phyloP scores from a whole-genome alignment of 2,329 filamentous ascomycete genomes.

The Claviceps digitariae region DNA sequence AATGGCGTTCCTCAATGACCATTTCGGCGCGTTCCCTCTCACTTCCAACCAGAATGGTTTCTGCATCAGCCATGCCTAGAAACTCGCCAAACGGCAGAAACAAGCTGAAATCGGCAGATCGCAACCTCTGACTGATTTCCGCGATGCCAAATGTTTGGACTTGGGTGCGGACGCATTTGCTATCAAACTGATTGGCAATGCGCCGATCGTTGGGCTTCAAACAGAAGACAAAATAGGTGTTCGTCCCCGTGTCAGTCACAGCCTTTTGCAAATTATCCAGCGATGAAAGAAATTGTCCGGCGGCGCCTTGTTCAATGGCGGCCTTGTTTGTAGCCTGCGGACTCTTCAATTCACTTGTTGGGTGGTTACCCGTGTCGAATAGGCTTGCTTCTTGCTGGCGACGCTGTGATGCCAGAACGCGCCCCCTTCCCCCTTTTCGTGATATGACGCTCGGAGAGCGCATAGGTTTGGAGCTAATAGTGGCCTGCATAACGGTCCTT shows the following conservation, averaged over 20 bases:
- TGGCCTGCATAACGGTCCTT: conserved; percentile 85
- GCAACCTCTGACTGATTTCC: conserved; percentile 85
- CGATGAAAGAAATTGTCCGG: conserved; percentile 80
- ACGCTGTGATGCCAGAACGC: conserved; percentile 22
- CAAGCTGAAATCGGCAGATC: conserved; percentile 87
- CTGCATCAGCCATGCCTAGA: conserved; percentile 71
- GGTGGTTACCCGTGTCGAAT: conserved; percentile 16
- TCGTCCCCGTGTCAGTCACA: conserved; percentile 67
- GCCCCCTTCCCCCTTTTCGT: conserved; percentile 45
- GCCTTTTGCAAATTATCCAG: conserved; percentile 86
- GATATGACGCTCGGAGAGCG: conserved; percentile 87
- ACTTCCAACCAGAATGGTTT: conserved; percentile 76
- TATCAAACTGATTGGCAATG: conserved; percentile 97
- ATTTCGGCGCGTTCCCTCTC: conserved; percentile 85
- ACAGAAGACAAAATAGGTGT: conserved; percentile 93
- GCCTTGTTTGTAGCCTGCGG: conserved; percentile 20
- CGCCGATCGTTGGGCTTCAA: conserved; percentile 93
- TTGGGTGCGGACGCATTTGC: conserved; percentile 91
- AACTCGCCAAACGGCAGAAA: conserved; percentile 96
- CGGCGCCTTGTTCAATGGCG: conserved; percentile 63
- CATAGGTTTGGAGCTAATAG: conserved; percentile 88
- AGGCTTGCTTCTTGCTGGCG: conserved; percentile 25
- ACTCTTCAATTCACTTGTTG: conserved; percentile 24
- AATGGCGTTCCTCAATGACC: conserved; percentile 82
- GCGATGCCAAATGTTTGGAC: conserved; percentile 93